Percentiles rank a stretch among this genome's conserved stretches.
Evolutionary conservation across 1,139 yeast genomes (phyloP).

Genomic region (Hemisphaericaspora xylofermentans): DNA sequence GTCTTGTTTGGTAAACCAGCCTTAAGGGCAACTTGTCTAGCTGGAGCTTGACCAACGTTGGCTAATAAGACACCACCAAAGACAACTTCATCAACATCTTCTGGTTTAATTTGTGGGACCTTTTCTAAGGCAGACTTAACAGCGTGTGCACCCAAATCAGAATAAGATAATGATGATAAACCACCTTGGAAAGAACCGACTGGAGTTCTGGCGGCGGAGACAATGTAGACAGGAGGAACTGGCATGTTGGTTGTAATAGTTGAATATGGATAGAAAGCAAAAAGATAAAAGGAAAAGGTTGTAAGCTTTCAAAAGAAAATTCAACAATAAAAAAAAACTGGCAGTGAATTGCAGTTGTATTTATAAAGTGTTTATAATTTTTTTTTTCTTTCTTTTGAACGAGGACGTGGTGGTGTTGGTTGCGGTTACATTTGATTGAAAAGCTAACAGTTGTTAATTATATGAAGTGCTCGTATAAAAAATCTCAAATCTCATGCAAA

Average conservation of each 20-base stretch:
- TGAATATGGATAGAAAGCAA: conserved; percentile 1
- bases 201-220: conserved; percentile 90
- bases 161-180: conserved; percentile 68
- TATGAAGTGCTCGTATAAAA: not conserved
- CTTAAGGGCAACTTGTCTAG: conserved; percentile 92
- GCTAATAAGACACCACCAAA: conserved; percentile 95
- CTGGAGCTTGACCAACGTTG: conserved; percentile 95
- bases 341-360: not conserved
- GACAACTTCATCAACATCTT: conserved; percentile 81
- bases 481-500: no score
- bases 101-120: conserved; percentile 77
- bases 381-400: not conserved
- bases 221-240: conserved; percentile 68
- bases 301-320: conserved; percentile 2
- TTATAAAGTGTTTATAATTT: not conserved
- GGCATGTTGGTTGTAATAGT: conserved; percentile 10
- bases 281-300: not conserved
- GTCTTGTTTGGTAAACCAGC: conserved; percentile 80
- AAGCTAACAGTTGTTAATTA: no score
- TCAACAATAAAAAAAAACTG: not conserved
- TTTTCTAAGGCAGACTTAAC: conserved; percentile 84
- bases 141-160: conserved; percentile 89
- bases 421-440: no score
- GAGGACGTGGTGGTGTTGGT: not conserved
- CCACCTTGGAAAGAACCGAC: conserved; percentile 90